Conservation (phyloP, 768 basidiomycete species). For the Naganishia randhawae region DNA sequence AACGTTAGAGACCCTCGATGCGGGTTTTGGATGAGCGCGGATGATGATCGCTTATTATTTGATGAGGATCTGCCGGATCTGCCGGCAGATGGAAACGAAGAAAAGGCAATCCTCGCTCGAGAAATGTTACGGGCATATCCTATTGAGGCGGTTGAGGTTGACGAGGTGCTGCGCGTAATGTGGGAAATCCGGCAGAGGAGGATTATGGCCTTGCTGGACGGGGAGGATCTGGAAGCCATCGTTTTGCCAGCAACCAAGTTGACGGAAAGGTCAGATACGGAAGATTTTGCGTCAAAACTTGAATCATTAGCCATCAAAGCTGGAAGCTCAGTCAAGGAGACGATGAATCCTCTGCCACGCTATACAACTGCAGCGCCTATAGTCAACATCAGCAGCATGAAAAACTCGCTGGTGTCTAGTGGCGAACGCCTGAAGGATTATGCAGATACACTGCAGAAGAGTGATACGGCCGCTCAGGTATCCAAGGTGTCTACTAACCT, state of each 20-base stretch:
- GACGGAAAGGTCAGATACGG: neutral
- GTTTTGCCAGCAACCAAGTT: neutral
- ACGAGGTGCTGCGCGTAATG: slow-evolving; percentile 33
- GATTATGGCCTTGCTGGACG: slow-evolving; percentile 28
- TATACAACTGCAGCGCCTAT: slow-evolving; percentile 1
- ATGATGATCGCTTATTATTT: slow-evolving; percentile 29
- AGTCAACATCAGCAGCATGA: slow-evolving; percentile 9
- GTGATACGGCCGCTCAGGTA: slow-evolving; percentile 38
- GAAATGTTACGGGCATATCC: slow-evolving; percentile 39
- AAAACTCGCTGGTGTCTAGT: neutral
- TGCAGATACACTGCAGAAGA: slow-evolving; percentile 32
- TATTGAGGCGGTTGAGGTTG: slow-evolving; percentile 35
- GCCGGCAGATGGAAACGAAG: slow-evolving; percentile 29
- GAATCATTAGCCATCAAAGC: slow-evolving; percentile 13
- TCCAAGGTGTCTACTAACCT: slow-evolving; percentile 36
- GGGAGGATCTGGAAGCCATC: slow-evolving; percentile 14
- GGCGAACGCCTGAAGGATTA: slow-evolving; percentile 31
- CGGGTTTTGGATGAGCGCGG: slow-evolving; percentile 39
- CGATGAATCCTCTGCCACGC: neutral
- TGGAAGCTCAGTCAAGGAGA: slow-evolving; percentile 1
- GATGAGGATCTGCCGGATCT: slow-evolving; percentile 23
- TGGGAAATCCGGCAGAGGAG: slow-evolving; percentile 33
- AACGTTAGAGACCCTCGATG: neutral
- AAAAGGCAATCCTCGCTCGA: slow-evolving; percentile 33
- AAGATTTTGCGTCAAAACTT: neutral